Evolutionary conservation across 139 green algal species (phyloP), one percentile per base, ranked within the genome.

Genomic region (Medakamo hakoo): DNA sequence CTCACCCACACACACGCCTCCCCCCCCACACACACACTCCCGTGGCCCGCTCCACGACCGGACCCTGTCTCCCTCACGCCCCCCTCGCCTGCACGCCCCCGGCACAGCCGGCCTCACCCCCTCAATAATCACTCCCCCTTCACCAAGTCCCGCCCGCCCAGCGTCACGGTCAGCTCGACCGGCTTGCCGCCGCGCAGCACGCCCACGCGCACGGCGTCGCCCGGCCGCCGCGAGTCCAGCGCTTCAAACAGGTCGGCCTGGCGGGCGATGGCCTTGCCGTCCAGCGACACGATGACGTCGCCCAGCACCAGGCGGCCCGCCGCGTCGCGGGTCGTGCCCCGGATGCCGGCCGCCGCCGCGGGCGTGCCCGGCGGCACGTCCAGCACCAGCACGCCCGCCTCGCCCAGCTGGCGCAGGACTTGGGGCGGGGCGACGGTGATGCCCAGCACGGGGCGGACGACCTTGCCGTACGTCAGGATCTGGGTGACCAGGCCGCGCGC

Each of bases 391-490:
- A 84, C 62, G 1, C 80, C 78, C 58, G 75, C 55, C 49, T 77
- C 48, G 2, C 64, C 69, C 59, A 84, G 65, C 59, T 83, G 73
- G 3, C 76, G 59, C 27, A 81, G 32, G 0, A 68, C 69, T 65
- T 76, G 68, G 24, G 68, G 62, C 60, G 88, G 86, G 0, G 88
- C 89, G 64, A 96, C 91, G 19, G 79, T 77, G 64, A 96, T 90
- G 55, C 89, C 88, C n/a, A 95, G 66, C n/a, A 90, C 65, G 2
- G 88, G 83, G 0, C 84, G 68, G 19, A 82, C 58, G 24, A 89
- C 71, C 0, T 72, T 66, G 22, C 84, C 86, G 62, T 82, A 86
- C 20, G 59, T 68, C 27, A 93, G 76, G 16, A 93, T 82, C 75
- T 93, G 86, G 2, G 81, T 74, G 4, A 93, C 82, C n/a, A 89